Conservation (phyloP, 352 stramenopile species). For the Phytophthora europaea region DNA sequence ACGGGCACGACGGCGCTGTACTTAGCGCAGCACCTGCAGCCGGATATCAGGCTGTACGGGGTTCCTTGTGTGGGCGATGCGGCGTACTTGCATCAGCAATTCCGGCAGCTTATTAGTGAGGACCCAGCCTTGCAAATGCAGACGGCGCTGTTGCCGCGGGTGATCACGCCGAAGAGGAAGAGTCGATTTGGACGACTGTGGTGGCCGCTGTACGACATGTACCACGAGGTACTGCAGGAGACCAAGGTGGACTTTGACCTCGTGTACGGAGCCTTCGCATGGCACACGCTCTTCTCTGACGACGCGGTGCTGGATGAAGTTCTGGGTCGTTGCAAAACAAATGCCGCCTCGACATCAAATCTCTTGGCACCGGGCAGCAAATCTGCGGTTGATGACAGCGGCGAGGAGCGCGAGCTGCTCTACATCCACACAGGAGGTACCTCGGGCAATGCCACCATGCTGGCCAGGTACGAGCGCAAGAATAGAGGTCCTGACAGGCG, state of each 20-base stretch:
- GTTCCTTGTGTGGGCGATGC: slow-evolving; percentile 81
- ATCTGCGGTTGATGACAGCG: neutral
- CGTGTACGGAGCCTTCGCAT: slow-evolving; percentile 79
- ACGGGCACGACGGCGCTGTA: slow-evolving; percentile 87
- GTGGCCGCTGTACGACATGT: slow-evolving; percentile 59
- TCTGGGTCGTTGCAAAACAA: slow-evolving; percentile 13
- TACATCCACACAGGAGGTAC: slow-evolving; percentile 88
- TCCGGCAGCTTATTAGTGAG: slow-evolving; percentile 47
- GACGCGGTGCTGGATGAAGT: slow-evolving; percentile 46
- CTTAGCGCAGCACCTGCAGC: slow-evolving; percentile 72
- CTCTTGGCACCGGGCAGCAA: neutral
- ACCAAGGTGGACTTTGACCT: slow-evolving; percentile 82
- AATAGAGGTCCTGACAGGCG: neutral
- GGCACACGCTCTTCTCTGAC: slow-evolving; percentile 82
- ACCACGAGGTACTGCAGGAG: slow-evolving; percentile 68
- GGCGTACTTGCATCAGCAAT: slow-evolving; percentile 67
- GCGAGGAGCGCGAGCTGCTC: slow-evolving; percentile 55
- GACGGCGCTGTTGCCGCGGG: slow-evolving; percentile 36
- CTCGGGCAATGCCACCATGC: slow-evolving; percentile 79
- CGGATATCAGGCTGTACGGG: slow-evolving; percentile 55
- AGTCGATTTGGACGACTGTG: slow-evolving; percentile 78
- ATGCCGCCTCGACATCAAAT: neutral
- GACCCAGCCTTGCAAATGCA: slow-evolving; percentile 27
- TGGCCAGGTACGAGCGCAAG: slow-evolving; percentile 58
- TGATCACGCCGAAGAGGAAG: slow-evolving; percentile 63